These are phyloP conservation scores for Pontederia crassipes DNA, from an alignment of 176 grass and related monocot genomes.

Conservation along the genomic window DNA sequence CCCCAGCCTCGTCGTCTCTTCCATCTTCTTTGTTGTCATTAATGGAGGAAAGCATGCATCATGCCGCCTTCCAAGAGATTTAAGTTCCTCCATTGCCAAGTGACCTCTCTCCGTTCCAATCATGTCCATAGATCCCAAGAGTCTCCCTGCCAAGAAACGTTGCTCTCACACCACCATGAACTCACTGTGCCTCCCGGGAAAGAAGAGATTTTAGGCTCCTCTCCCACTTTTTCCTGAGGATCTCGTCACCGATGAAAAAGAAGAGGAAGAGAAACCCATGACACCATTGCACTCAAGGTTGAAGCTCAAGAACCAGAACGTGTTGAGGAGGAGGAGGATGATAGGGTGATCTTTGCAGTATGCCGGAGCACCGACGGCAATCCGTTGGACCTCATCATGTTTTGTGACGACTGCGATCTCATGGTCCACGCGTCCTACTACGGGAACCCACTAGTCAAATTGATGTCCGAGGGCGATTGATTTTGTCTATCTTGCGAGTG, in stretches of 20 bases:
- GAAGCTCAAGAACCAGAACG: neutral
- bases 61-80: constrained; percentile 76
- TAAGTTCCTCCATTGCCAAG: constrained; percentile 26
- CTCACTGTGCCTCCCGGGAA: constrained; percentile 40
- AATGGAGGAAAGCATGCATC: constrained; percentile 22
- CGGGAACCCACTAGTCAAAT: constrained; percentile 48
- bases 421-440: constrained; percentile 90
- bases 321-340: constrained; percentile 34
- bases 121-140: constrained; percentile 4
- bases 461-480: constrained; percentile 81
- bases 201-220: constrained; percentile 44
- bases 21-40: neutral
- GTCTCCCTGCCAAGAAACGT: constrained; percentile 30
- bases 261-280: neutral
- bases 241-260: neutral
- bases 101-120: neutral
- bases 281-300: constrained; percentile 3
- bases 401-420: constrained; percentile 86
- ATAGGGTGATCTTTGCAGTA: constrained; percentile 59
- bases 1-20: neutral
- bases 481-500: constrained; percentile 53
- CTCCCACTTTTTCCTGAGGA: neutral
- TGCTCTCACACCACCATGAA: neutral
- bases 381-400: constrained; percentile 75
- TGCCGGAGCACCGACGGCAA: constrained; percentile 84